A percentile compares a stretch with the other conserved stretches of the same genome.
Evolutionary conservation across 1,284 basidiomycete genomes (phyloP).

Genomic region (Trichosporon coremiiforme): DNA sequence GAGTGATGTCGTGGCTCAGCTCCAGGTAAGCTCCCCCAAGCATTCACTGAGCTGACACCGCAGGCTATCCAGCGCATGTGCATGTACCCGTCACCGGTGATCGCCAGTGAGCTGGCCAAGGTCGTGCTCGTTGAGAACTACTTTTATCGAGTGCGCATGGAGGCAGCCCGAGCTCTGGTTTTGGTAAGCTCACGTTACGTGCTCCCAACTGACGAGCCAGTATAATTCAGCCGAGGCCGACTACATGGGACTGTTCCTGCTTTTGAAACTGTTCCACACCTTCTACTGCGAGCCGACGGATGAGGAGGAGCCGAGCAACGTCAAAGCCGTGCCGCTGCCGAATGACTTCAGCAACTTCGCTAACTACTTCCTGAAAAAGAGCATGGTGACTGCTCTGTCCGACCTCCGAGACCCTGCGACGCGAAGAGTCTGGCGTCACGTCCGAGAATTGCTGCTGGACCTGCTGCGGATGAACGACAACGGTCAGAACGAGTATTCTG

Average conservation of each 20-base stretch:
- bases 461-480: constrained; percentile 94
- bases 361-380: constrained; percentile 90
- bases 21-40: constrained; percentile 87
- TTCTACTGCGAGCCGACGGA: constrained; percentile 87
- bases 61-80: constrained; percentile 84
- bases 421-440: constrained; percentile 67
- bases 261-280: constrained; percentile 89
- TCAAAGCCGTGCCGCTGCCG: constrained; percentile 83
- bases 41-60: constrained; percentile 19
- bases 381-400: constrained; percentile 44
- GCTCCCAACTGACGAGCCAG: constrained; percentile 29
- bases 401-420: constrained; percentile 45
- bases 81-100: constrained; percentile 79
- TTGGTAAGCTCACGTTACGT: constrained; percentile 62
- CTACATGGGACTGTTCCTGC: constrained; percentile 83
- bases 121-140: constrained; percentile 94
- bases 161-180: constrained; percentile 85
- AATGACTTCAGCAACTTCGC: constrained; percentile 91
- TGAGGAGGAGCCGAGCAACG: constrained; percentile 76
- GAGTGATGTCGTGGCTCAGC: constrained; percentile 94
- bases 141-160: constrained; percentile 94
- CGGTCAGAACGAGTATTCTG: constrained; percentile 85
- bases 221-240: constrained; percentile 47
- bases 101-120: constrained; percentile 87
- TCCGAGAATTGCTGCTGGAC: constrained; percentile 86